Percentiles rank a stretch among this genome's conserved stretches.
Conservation (phyloP, 2,329 filamentous ascomycete species). For the Pezicula neosporulosa region DNA sequence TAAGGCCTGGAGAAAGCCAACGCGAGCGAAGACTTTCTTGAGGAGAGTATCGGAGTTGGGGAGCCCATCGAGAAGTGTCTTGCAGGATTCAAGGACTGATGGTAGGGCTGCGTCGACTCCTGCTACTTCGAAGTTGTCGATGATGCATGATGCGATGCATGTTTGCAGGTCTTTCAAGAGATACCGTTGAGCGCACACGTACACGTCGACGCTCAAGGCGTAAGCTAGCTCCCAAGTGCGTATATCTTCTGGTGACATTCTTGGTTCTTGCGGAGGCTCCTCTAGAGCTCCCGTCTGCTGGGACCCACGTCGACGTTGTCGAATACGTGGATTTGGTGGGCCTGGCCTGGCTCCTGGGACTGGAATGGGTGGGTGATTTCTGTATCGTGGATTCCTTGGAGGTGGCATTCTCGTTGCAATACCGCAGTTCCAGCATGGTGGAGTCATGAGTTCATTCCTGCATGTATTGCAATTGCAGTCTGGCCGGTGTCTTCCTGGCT, state of each 20-base stretch:
- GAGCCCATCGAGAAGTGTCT: conserved; percentile 39
- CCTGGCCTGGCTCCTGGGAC: conserved; percentile 15
- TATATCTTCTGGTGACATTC: conserved; percentile 40
- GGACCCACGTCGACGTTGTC: conserved; percentile 14
- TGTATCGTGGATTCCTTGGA: conserved; percentile 17
- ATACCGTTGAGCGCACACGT: conserved; percentile 45
- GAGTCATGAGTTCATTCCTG: conserved; percentile 25
- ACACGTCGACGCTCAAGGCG: conserved; percentile 44
- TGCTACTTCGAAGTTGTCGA: conserved; percentile 37
- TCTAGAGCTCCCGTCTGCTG: conserved; percentile 12
- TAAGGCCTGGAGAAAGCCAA: conserved; percentile 43
- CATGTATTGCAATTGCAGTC: conserved; percentile 42
- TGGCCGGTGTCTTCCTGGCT: conserved; percentile 40
- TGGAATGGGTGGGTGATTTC: conserved; percentile 14
- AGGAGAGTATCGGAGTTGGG: conserved; percentile 39
- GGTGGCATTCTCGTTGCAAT: conserved; percentile 26
- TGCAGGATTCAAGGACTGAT: conserved; percentile 38
- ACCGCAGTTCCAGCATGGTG: conserved; percentile 40
- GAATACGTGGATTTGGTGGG: conserved; percentile 14
- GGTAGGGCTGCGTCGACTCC: conserved; percentile 25
- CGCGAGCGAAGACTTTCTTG: conserved; percentile 45
- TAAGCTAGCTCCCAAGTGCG: conserved; percentile 44
- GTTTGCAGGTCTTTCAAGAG: conserved; percentile 43
- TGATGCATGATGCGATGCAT: conserved; percentile 36
- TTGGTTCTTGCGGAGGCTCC: conserved; percentile 14